Evolutionary conservation across 73 alveolate species (phyloP).

Genomic region (Stentor roeselii): DNA sequence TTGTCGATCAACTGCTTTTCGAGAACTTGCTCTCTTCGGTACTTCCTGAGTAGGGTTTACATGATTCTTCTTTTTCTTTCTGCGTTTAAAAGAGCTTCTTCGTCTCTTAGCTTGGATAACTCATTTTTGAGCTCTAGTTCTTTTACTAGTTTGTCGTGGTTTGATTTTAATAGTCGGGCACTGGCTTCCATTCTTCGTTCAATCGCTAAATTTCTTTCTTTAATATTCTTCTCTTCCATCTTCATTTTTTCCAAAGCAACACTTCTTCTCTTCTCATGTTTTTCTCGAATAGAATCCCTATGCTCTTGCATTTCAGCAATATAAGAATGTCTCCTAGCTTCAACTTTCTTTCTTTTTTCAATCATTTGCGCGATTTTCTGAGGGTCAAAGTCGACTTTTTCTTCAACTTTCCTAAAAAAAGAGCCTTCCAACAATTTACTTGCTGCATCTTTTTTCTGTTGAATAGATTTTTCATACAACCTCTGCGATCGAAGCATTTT

Average conservation of each 20-base stretch:
- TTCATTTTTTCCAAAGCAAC: background rate
- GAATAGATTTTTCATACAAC: background rate
- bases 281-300: background rate
- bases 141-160: background rate
- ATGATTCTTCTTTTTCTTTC: constrained; percentile 2
- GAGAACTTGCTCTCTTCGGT: constrained; percentile 4
- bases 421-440: background rate
- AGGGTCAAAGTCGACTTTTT: background rate
- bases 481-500: background rate
- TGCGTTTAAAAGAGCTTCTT: constrained; percentile 17
- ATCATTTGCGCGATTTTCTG: background rate
- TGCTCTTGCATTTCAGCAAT: background rate
- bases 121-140: background rate
- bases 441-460: constrained; percentile 15
- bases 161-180: background rate
- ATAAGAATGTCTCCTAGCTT: background rate
- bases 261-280: constrained; percentile 6
- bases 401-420: background rate
- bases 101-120: background rate
- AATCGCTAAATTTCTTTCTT: background rate
- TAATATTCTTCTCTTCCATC: background rate
- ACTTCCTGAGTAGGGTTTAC: constrained; percentile 12
- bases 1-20: constrained; percentile 12
- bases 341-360: background rate
- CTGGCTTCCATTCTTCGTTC: constrained; percentile 2